These are phyloP conservation scores for Colletotrichum sp. DNA, from an alignment of 2,329 filamentous ascomycete genomes.

Conservation along the genomic window DNA sequence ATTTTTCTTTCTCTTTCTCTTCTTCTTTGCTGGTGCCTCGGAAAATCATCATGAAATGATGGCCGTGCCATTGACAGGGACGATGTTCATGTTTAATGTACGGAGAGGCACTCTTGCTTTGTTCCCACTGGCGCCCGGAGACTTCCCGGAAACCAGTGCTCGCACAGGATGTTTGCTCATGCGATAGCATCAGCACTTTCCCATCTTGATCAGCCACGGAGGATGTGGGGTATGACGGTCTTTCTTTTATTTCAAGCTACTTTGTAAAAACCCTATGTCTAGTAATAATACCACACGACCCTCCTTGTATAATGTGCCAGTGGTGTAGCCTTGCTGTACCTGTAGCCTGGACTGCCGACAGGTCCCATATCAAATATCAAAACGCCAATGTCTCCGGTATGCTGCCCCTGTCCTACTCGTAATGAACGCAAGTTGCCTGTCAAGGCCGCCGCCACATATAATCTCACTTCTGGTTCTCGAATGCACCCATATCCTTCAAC, in stretches of 20 bases:
- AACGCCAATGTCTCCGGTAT: conserved; percentile 16
- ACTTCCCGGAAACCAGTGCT: background rate
- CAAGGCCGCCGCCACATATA: background rate
- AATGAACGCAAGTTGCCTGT: background rate
- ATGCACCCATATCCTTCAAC: conserved; percentile 66
- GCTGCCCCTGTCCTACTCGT: background rate
- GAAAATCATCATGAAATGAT: background rate
- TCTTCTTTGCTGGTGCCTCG: background rate
- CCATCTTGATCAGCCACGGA: background rate
- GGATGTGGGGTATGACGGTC: background rate
- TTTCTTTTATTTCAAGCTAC: background rate
- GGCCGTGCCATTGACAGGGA: background rate
- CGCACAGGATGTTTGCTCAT: background rate
- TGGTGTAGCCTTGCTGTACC: background rate
- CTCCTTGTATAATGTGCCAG: background rate
- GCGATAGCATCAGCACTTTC: background rate
- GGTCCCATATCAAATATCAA: background rate
- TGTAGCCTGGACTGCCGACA: background rate
- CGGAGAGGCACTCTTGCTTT: background rate
- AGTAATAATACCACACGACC: background rate
- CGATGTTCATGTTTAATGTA: background rate
- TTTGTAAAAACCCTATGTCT: background rate
- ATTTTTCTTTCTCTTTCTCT: background rate
- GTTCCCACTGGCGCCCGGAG: background rate
- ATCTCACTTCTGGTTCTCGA: conserved; percentile 47